phyloP scores from a whole-genome alignment of 2,329 filamentous ascomycete genomes.

The Chaetothyriales sp. region DNA sequence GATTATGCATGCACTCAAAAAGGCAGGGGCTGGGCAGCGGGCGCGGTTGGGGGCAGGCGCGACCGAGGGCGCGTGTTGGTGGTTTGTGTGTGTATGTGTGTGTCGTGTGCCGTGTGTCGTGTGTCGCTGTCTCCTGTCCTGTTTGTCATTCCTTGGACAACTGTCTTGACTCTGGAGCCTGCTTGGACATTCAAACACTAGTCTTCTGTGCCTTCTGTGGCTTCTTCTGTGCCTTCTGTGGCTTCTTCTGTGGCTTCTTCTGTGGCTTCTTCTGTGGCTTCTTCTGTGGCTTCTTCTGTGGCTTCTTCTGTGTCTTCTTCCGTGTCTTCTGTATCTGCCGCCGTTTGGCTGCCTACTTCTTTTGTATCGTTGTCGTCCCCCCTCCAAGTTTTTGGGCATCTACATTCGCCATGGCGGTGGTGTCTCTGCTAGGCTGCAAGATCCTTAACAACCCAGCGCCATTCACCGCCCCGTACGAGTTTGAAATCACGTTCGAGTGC shows the following conservation, averaged over 20 bases:
- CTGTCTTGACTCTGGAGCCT: too few relatives aligned
- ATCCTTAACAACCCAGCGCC: constrained; percentile 94
- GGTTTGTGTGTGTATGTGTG: neutral
- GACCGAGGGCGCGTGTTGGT: neutral
- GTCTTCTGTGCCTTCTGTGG: too few relatives aligned
- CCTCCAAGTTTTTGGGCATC: neutral
- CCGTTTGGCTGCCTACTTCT: neutral
- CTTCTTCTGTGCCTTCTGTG: neutral
- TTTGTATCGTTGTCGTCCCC: neutral
- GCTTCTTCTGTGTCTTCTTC: neutral
- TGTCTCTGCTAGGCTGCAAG: constrained; percentile 88
- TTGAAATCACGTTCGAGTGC: constrained; percentile 98
- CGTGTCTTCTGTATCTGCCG: too few relatives aligned
- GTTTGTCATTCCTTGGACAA: too few relatives aligned
- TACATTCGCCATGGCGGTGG: constrained; percentile 66
- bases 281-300: too few relatives aligned
- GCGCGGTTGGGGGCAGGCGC: neutral
- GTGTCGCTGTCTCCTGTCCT: neutral
- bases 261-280: too few relatives aligned
- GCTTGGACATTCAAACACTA: too few relatives aligned
- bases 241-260: too few relatives aligned
- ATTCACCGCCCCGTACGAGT: constrained; percentile 85
- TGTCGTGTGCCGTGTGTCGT: neutral
- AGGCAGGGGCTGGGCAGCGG: neutral
- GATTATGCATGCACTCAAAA: neutral